phyloP scores from a whole-genome alignment of 2,329 filamentous ascomycete species.

The Alternaria conjuncta region DNA sequence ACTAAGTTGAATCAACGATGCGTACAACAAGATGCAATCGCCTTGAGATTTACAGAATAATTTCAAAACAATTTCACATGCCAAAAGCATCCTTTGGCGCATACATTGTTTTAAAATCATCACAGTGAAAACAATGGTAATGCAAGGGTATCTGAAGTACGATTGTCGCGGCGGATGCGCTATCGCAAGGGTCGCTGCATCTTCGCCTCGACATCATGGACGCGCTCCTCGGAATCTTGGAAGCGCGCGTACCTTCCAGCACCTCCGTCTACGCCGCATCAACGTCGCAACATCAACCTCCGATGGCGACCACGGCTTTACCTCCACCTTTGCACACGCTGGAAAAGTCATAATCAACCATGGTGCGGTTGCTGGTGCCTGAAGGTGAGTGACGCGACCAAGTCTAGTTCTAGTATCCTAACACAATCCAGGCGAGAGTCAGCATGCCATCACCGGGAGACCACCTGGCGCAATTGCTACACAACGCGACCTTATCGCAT shows the following conservation, averaged over 20 bases:
- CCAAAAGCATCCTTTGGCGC: background rate
- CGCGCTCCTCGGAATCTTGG: background rate
- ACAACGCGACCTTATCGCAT: conserved; percentile 10
- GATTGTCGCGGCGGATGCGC: conserved; percentile 9
- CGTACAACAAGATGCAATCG: background rate
- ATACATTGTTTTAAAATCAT: too few relatives aligned
- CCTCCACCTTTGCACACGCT: background rate
- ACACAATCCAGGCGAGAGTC: conserved; percentile 26
- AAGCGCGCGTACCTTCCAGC: background rate
- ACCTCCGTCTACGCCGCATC: background rate
- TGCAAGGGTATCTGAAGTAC: background rate
- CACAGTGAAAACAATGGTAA: background rate
- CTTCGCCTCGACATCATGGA: conserved; percentile 12
- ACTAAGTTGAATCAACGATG: background rate
- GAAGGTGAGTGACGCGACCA: conserved; percentile 15
- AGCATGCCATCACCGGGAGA: conserved; percentile 19
- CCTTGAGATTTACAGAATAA: background rate
- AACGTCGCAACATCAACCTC: background rate
- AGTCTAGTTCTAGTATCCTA: background rate
- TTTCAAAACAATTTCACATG: accelerated
- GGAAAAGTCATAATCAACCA: conserved; percentile 7
- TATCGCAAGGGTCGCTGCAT: conserved; percentile 11
- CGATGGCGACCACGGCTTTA: background rate
- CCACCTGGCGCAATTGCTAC: conserved; percentile 9
- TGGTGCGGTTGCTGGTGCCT: conserved; percentile 34